A percentile compares a stretch with the other conserved stretches of the same genome.
phyloP scores from a whole-genome alignment of 805 yeast species.

The Candida michaelii region DNA sequence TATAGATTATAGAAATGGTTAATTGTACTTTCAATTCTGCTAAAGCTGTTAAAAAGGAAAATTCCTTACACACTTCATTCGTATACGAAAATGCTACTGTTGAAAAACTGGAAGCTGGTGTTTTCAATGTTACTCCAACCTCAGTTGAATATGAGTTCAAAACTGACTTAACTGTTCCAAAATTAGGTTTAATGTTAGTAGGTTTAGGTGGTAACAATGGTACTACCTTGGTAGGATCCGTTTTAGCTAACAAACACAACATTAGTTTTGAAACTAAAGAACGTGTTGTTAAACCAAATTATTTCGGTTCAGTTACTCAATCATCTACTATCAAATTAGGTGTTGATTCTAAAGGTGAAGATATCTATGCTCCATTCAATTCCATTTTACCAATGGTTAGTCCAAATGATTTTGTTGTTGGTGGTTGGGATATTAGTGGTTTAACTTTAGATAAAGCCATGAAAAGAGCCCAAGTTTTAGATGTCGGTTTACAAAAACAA shows the following conservation, averaged over 20 bases:
- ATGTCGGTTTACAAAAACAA: conserved; percentile 77
- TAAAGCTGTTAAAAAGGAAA: conserved; percentile 50
- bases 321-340: conserved; percentile 88
- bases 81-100: conserved; percentile 77
- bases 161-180: conserved; percentile 77
- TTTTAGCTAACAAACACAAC: conserved; percentile 80
- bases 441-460: conserved; percentile 73
- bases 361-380: conserved; percentile 90
- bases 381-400: conserved; percentile 81
- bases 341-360: conserved; percentile 75
- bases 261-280: conserved; percentile 78
- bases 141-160: conserved; percentile 78
- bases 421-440: conserved; percentile 93
- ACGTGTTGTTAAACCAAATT: conserved; percentile 73
- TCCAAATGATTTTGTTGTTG: conserved; percentile 86
- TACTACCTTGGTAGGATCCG: conserved; percentile 82
- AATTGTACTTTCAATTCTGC: conserved; percentile 57
- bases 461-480: conserved; percentile 84
- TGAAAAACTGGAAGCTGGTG: conserved; percentile 49
- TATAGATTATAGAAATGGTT: conserved; percentile 19
- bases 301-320: conserved; percentile 94
- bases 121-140: conserved; percentile 67
- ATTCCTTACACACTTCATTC: conserved; percentile 59
- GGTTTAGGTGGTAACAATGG: conserved; percentile 98
- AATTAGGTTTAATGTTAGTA: conserved; percentile 84